Evolutionary conservation across 2,329 filamentous ascomycete species (phyloP), one percentile per base, ranked within the genome.

Genomic region (Aspergillus fischeri): DNA sequence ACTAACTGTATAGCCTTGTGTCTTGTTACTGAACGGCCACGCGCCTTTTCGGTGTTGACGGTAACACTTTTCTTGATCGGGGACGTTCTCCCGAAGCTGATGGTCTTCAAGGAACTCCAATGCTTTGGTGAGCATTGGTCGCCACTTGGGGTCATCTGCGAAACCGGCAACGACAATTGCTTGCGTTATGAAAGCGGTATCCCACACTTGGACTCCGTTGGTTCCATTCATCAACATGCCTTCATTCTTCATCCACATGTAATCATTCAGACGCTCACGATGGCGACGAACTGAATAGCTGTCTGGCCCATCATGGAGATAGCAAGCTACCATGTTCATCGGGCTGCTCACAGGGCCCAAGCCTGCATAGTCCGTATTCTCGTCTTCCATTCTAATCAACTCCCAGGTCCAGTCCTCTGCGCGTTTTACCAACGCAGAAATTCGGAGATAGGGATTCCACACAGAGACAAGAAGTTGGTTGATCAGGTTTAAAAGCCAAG

Each of bases 181-280:
- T 73, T 96, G 92, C 35, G 97, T 91, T 20, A 88, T 78, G 70
- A 97, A 97, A 0, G 92, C 84, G 0, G 94, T 99, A 70, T 99
- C 94, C 94, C 94, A 99, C 62, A 87, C 89, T 74, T 99, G 94
- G 1, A 97, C 92, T n/a, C 94, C 94, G 65, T 99, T 97, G 8
- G 94, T 99, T 41, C 94, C 94, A 66, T 97, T 97, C 75, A 88
- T 88, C 50, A 97, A 81, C 90, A 99, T 91, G 5, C 94, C 94
- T 70, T 97, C 92, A 35, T 86, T 74, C 62, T 95, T 96, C 51
- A 99, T 81, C 92, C 94, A 99, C 29, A 99, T 75, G 60, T 88
- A 95, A 67, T 99, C 94, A 47, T 90, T 83, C 11, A 96, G 75
- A 3, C 91, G 85, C 66, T 97, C 90, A 8, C 90, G 79, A 68